Evolutionary conservation across 768 basidiomycete species (phyloP).

Genomic region (Russula vinacea): DNA sequence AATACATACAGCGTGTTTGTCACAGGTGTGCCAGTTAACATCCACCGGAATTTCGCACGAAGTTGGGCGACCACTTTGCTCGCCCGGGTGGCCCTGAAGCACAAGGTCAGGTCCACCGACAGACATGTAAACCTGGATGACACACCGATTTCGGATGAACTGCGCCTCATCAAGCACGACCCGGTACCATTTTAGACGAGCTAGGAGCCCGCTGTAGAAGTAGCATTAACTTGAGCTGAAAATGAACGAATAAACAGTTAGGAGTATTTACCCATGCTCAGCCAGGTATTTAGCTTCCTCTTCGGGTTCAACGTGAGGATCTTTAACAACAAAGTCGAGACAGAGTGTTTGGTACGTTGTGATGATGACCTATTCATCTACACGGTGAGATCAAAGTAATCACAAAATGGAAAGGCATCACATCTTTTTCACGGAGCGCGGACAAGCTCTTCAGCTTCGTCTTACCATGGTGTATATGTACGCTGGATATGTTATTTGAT

Average conservation of each 20-base stretch:
- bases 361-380: conserved; percentile 53
- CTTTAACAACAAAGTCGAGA: conserved; percentile 53
- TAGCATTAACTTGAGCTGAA: neutral
- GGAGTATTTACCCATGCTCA: conserved; percentile 45
- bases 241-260: neutral
- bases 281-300: conserved; percentile 50
- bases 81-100: conserved; percentile 49
- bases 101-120: neutral
- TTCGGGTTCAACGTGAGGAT: conserved; percentile 42
- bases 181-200: conserved; percentile 61
- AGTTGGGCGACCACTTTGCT: conserved; percentile 60
- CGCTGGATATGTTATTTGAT: conserved; percentile 57
- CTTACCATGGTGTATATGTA: conserved; percentile 70
- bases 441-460: conserved; percentile 58
- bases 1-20: conserved; percentile 58
- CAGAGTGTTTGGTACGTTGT: conserved; percentile 74
- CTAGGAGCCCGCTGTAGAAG: conserved; percentile 50
- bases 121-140: conserved; percentile 2
- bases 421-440: conserved; percentile 53
- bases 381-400: neutral
- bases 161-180: conserved; percentile 79
- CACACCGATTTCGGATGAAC: conserved; percentile 63
- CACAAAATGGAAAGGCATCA: conserved; percentile 32
- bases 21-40: conserved; percentile 73
- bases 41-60: conserved; percentile 68